Evolutionary conservation across 75 land plant species (phyloP), one percentile per base, ranked within the genome.

Genomic region (Selaginella tamariscina): DNA sequence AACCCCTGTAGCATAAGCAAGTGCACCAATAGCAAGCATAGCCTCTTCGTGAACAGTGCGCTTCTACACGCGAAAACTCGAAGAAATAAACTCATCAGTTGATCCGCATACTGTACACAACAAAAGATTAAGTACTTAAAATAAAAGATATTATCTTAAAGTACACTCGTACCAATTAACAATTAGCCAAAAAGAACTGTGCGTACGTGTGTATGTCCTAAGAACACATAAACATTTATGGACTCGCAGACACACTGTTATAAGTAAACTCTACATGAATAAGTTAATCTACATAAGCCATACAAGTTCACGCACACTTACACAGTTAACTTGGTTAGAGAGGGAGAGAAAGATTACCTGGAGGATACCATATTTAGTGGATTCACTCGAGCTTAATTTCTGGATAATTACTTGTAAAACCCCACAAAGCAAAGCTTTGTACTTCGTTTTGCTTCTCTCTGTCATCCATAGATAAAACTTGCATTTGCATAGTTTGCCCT

Each of bases 1-100:
- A 1, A 74, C 32, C 0, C 89, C 89, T 20, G 75, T 72, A 5
- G 79, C 81, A 80, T 86, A 82, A 21, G 87, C 89, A 29, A 86
- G 72, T 27, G 89, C 87, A 22, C 89, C 85, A 32, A 85, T 85
- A 18, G 88, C 88, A 65, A 85, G 81, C 88, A 85, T 85, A 1
- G 86, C 86, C 68, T 86, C 87, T 65, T 86, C 86, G 68, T 85
- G 88, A 8, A 85, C 88, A 1, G 86, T 83, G 88, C 82, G 55
- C 88, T 85, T 22, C 79, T 79, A 32, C 88, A 85, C 33, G 69
- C 81, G 78, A 85, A 85, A 8, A 85, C 83, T 49, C 54, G 32
- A 13, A 85, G 83, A 64, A 85, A 85, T 64, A 83, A n/a, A 21
- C 67, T 21, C 88, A 85, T 86, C 55, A 86, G 79, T 30, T 77